Evolutionary conservation across 345 rosid genomes (phyloP), one percentile per base, ranked within the genome.

Genomic region (Eucalyptus erythrocorys): DNA sequence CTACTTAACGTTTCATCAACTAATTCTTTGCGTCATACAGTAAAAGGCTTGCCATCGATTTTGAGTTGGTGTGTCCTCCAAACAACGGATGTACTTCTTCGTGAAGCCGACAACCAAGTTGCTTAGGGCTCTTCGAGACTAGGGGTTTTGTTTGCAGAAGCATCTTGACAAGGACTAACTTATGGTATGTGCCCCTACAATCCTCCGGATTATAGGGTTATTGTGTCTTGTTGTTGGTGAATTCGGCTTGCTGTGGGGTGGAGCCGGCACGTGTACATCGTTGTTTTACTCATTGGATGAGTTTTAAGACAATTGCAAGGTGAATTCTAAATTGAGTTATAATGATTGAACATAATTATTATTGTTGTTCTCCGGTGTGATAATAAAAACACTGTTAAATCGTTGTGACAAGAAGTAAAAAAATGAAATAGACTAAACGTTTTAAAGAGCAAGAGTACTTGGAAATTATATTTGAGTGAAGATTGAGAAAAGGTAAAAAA

Each of bases 231-330:
- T 32, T 17, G 43, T 34, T 37, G 80, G 12, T 34, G 24, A 34
- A 68, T 68, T 34, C 42, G 1, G 80, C 42, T 68, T 32, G 22
- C 2, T 34, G 2, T 4, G 40, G 5, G 71, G 10, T 61, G 5
- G 21, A 64, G 21, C 37, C 3, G 40, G 76, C 76, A 64, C 3
- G 0, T 15, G 5, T n/a, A 14, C 2, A 0, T 64, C 4, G 21
- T n/a, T 3, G 10, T 9, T n/a, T 16, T 64, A 2, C 76, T 64
- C 19, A n/a, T 16, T 14, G 37, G 10, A 14, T 0, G 1, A 64
- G 19, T 64, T 21, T 10, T 5, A n/a, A 64, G 40, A 64, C 21
- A 14, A n/a, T 64, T n/a, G 40, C 1, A 64, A 64, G 10, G 40
- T n/a, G 21, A 64, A 64, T 37, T 64, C 10, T n/a, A 2, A n/a